Evolutionary conservation across 805 yeast genomes (phyloP).

Genomic region (Debaryomyces hansenii): DNA sequence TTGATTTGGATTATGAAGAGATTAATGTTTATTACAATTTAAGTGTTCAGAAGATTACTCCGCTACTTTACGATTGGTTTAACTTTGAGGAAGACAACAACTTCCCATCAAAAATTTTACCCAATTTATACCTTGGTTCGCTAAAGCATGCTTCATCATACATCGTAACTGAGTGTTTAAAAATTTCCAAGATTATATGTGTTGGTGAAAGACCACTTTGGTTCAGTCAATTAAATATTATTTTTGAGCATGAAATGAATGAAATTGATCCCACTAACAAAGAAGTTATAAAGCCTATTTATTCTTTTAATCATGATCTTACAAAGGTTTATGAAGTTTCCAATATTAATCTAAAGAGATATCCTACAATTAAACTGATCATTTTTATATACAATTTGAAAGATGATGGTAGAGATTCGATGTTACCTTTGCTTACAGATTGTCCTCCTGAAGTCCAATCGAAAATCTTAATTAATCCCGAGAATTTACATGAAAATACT

Average conservation of each 20-base stretch:
- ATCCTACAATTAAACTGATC: conserved; percentile 13
- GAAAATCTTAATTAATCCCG: conserved; percentile 23
- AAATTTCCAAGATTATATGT: conserved; percentile 27
- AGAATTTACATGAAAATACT: conserved; percentile 10
- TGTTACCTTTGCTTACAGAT: conserved; percentile 25
- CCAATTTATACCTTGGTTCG: conserved; percentile 32
- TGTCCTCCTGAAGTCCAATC: conserved; percentile 31
- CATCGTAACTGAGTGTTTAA: conserved; percentile 23
- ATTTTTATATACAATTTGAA: conserved; percentile 34
- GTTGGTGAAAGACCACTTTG: conserved; percentile 39
- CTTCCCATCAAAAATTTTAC: conserved; percentile 32
- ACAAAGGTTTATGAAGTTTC: conserved; percentile 19
- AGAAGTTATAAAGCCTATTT: conserved; percentile 14
- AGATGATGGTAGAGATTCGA: conserved; percentile 40
- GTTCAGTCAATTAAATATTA: conserved; percentile 17
- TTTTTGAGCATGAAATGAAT: conserved; percentile 14
- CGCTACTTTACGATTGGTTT: conserved; percentile 32
- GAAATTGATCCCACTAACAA: not conserved
- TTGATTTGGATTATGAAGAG: conserved; percentile 3
- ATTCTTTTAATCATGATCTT: conserved; percentile 16
- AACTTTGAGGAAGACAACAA: conserved; percentile 28
- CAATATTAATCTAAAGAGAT: conserved; percentile 4
- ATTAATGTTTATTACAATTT: conserved; percentile 1
- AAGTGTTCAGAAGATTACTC: not conserved
- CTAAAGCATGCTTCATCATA: conserved; percentile 32